phyloP scores from a whole-genome alignment of 2,329 filamentous ascomycete species.

The Venturiaceae sp. region DNA sequence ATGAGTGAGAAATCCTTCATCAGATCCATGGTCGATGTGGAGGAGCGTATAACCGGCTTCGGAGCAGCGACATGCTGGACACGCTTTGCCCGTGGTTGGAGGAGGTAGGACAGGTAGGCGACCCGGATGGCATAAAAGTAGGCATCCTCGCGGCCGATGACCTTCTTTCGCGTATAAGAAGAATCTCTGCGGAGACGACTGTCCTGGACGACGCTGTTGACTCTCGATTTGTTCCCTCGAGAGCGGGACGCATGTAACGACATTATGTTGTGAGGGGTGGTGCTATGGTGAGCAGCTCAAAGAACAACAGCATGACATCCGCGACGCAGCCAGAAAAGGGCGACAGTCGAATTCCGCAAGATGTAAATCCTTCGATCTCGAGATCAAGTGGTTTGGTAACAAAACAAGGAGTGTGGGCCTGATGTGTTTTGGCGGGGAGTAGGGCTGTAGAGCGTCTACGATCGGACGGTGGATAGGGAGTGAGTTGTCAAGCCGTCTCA shows the following conservation, averaged over 20 bases:
- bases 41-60: conserved; percentile 55
- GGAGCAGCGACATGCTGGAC: conserved; percentile 68
- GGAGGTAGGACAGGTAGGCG: conserved; percentile 84
- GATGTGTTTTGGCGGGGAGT: neutral
- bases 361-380: neutral
- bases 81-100: conserved; percentile 82
- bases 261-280: conserved; percentile 14
- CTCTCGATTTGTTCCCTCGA: conserved; percentile 25
- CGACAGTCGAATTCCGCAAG: neutral
- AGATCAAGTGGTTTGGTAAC: neutral
- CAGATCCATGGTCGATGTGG: conserved; percentile 66
- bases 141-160: conserved; percentile 58
- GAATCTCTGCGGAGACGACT: conserved; percentile 26
- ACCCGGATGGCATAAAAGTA: conserved; percentile 85
- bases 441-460: no score
- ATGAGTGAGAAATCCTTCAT: conserved; percentile 75
- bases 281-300: neutral
- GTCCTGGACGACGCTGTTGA: conserved; percentile 32
- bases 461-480: no score
- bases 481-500: no score
- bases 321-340: neutral
- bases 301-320: neutral
- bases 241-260: conserved; percentile 14
- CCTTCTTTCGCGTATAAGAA: conserved; percentile 25
- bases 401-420: neutral